phyloP scores from a whole-genome alignment of 345 rosid genomes.

The Clausena lansium region DNA sequence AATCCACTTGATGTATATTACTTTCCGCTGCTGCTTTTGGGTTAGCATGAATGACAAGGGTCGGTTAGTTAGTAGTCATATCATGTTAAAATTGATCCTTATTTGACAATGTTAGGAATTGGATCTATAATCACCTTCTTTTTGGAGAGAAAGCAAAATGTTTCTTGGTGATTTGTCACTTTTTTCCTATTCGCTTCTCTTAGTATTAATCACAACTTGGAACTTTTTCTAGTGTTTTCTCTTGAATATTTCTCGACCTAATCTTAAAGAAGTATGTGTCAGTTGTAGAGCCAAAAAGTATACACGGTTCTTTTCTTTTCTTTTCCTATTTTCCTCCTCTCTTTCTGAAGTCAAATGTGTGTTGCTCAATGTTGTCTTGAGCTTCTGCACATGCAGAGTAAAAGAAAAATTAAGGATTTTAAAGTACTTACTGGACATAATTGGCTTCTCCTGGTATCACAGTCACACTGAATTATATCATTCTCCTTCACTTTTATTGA shows the following conservation, averaged over 20 bases:
- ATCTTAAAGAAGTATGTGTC: not conserved
- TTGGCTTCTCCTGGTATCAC: not conserved
- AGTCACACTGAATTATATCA: not conserved
- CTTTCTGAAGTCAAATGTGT: conserved; percentile 8
- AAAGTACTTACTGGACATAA: not conserved
- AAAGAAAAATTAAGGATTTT: too few relatives aligned
- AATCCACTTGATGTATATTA: not conserved
- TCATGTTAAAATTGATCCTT: not conserved
- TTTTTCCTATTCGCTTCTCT: not conserved
- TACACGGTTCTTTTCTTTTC: not conserved
- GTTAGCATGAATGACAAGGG: not conserved
- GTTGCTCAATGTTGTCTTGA: not conserved
- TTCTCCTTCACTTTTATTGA: not conserved
- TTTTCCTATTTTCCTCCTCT: not conserved
- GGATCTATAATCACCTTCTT: not conserved
- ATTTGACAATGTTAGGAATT: not conserved
- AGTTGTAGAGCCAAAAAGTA: not conserved
- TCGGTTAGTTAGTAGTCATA: not conserved
- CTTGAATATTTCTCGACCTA: not conserved
- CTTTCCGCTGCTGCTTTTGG: not conserved
- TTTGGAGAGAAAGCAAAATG: not conserved
- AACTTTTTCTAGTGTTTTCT: conserved; percentile 4
- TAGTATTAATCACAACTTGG: not conserved
- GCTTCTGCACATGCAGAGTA: not conserved
- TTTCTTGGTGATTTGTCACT: not conserved